Evolutionary conservation across 352 stramenopile genomes (phyloP), one percentile per base, ranked within the genome.

Genomic region (Globisporangium lucens): DNA sequence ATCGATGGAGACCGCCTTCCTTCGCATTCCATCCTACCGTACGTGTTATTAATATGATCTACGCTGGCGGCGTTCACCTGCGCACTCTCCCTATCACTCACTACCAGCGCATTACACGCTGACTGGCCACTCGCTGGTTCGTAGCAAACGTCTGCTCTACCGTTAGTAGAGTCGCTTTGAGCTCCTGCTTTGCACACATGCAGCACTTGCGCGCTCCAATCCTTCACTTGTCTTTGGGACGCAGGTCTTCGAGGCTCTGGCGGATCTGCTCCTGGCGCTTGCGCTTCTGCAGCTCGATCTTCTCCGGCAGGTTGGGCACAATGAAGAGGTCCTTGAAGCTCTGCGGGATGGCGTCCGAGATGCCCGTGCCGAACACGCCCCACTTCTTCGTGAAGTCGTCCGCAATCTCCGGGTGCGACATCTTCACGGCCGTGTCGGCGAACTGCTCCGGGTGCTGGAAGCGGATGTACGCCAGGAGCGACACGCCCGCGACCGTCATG

Each of bases 391-490:
- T 86, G 49, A 82, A 76, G 58, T 90, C 83, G 77, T 93, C 79
- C 59, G 80, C 77, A 20, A 89, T 49, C 68, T 96, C 89, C 1
- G 87, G 85, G n/a, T 83, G 80, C 56, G 82, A 88, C 77, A 91
- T 90, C 66, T 87, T 83, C 62, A 94, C 77, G 29, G 76, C 83
- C 59, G 85, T 90, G 64, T 96, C 85, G 4, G 80, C 89, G 67
- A 96, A 96, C 71, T 94, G 74, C 70, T 94, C 69, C 29, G 89
- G 87, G 68, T 93, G 79, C 76, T 94, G 73, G 69, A 94, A 94
- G 69, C 89, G 86, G 46, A 90, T 77, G 77, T 95, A 94, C 35
- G 81, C 73, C 51, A 96, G 76, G 56, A 96, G 72, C 22, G 80
- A 91, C n/a, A 96, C 89, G 55, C 82, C 85, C 8, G 89, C 85